These are phyloP conservation scores for Lichtheimia hyalospora DNA, from an alignment of 371 early-diverging fungal genomes.

Conservation along the genomic window DNA sequence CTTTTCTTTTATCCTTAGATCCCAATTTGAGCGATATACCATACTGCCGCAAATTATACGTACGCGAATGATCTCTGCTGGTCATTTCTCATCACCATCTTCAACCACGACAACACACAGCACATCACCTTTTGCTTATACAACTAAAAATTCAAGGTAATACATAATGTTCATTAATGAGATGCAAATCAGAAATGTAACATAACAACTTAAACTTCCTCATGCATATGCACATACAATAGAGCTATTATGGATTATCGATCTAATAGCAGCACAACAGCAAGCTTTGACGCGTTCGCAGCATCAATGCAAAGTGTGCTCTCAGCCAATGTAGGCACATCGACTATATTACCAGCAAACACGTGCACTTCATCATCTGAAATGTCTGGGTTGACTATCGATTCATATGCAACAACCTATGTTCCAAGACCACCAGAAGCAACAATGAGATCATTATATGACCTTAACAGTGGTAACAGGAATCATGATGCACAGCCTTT, in stretches of 20 bases:
- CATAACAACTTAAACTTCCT: background rate
- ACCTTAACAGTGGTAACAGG: no score
- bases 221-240: background rate
- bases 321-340: background rate
- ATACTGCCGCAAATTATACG: background rate
- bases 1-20: no score
- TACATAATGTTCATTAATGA: background rate
- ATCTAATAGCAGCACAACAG: constrained; percentile 2
- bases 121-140: background rate
- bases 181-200: background rate
- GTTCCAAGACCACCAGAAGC: no score
- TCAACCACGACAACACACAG: background rate
- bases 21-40: no score
- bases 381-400: no score
- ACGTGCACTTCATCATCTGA: no score
- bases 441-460: no score
- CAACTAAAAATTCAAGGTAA: background rate
- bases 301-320: constrained; percentile 1
- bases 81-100: background rate
- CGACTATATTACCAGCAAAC: no score
- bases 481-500: no score
- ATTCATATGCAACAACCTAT: no score
- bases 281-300: constrained; percentile 6
- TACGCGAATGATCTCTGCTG: constrained; percentile 9
- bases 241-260: constrained; percentile 7